Evolutionary conservation across 2,329 filamentous ascomycete species (phyloP).

Genomic region (Calonectria hawksworthii): DNA sequence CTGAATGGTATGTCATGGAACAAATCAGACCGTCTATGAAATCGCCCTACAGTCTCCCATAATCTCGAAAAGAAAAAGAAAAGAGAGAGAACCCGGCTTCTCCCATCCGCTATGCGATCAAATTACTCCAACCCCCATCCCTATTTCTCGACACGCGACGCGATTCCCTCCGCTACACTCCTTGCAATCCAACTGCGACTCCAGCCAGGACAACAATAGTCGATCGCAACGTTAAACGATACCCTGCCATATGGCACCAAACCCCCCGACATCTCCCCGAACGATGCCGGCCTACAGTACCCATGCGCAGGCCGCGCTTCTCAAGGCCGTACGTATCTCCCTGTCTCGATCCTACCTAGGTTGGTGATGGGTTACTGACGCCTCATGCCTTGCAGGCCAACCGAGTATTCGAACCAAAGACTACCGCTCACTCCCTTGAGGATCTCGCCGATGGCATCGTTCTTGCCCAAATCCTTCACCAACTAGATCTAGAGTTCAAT

Average conservation of each 20-base stretch:
- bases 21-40: slow-evolving; percentile 2
- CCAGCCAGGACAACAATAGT: slow-evolving; percentile 18
- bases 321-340: slow-evolving; percentile 64
- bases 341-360: slow-evolving; percentile 23
- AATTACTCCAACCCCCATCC: slow-evolving; percentile 31
- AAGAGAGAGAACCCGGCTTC: not conserved
- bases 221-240: not conserved
- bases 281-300: slow-evolving; percentile 56
- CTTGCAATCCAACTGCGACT: slow-evolving; percentile 25
- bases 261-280: slow-evolving; percentile 5
- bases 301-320: slow-evolving; percentile 66
- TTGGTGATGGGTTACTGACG: slow-evolving; percentile 32
- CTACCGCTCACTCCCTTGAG: slow-evolving; percentile 63
- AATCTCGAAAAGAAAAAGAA: slow-evolving; percentile 19
- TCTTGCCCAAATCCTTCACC: slow-evolving; percentile 69
- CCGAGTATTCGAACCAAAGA: slow-evolving; percentile 59
- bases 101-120: slow-evolving; percentile 38
- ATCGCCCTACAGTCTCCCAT: slow-evolving; percentile 31
- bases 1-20: slow-evolving; percentile 35
- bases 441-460: slow-evolving; percentile 67
- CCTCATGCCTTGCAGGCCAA: slow-evolving; percentile 46
- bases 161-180: slow-evolving; percentile 40
- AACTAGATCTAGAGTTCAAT: slow-evolving; percentile 71
- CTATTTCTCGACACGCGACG: slow-evolving; percentile 41
- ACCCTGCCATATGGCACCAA: slow-evolving; percentile 23